Conservation (phyloP, 208 protist genomes). For the Jaenimonas drosophilae region DNA sequence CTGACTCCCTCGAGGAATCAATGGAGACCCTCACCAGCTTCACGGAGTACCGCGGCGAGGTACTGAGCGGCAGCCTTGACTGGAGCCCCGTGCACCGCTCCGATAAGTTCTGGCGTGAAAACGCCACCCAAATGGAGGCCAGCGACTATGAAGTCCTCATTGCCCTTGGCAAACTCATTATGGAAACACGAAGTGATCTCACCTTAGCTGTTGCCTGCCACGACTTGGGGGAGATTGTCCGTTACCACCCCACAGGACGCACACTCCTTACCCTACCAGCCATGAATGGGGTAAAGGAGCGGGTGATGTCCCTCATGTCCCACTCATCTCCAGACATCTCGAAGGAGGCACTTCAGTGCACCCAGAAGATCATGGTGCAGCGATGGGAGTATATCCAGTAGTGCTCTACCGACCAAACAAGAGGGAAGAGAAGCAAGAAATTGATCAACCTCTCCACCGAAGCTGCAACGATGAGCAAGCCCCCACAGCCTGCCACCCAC, state of each 20-base stretch:
- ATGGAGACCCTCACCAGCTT: constrained; percentile 90
- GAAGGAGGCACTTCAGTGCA: constrained; percentile 85
- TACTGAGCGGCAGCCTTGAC: constrained; percentile 77
- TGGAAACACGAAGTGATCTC: constrained; percentile 38
- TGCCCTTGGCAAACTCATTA: constrained; percentile 78
- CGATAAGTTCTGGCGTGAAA: constrained; percentile 92
- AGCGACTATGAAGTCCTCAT: constrained; percentile 86
- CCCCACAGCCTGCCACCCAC: too few relatives aligned
- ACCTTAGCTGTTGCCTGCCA: constrained; percentile 85
- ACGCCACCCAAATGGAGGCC: constrained; percentile 79
- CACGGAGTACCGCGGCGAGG: constrained; percentile 87
- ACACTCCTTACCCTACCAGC: constrained; percentile 51
- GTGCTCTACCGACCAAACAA: neutral
- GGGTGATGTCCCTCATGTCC: constrained; percentile 82
- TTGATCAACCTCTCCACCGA: too few relatives aligned
- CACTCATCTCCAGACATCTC: constrained; percentile 59
- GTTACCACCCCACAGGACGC: constrained; percentile 86
- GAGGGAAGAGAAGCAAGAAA: constrained; percentile 2
- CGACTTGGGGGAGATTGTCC: constrained; percentile 89
- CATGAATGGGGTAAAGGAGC: constrained; percentile 78
- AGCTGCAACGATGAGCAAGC: too few relatives aligned
- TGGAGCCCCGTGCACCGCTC: constrained; percentile 91
- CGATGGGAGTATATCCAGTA: constrained; percentile 86
- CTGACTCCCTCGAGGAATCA: constrained; percentile 57
- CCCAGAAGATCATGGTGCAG: constrained; percentile 92